These are phyloP conservation scores for Prunus fruticosa DNA, from an alignment of 306 rosid species.

Conservation along the genomic window DNA sequence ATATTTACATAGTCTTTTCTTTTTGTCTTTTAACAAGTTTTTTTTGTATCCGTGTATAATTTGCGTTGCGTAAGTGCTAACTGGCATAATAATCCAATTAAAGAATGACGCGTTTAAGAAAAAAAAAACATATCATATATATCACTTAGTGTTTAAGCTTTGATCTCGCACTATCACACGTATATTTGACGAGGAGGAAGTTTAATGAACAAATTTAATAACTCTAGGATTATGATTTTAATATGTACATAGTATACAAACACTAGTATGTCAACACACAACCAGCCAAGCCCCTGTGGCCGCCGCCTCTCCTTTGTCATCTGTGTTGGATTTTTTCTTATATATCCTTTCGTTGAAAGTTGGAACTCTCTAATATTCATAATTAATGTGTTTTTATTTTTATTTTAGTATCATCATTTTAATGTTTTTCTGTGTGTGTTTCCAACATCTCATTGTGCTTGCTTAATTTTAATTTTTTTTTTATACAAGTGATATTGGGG, in stretches of 20 bases:
- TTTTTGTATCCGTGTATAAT: no score
- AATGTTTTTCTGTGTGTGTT: neutral
- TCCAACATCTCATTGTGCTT: neutral
- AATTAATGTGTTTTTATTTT: neutral
- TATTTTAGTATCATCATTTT: neutral
- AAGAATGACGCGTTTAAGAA: no score
- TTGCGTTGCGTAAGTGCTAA: no score
- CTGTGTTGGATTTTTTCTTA: neutral
- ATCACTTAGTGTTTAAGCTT: no score
- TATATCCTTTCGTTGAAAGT: neutral
- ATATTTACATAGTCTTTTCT: no score
- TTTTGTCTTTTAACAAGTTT: no score
- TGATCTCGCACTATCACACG: no score
- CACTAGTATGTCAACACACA: neutral
- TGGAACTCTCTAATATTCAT: neutral
- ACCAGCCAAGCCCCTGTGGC: neutral
- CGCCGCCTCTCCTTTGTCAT: neutral
- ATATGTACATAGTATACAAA: neutral
- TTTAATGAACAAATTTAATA: neutral
- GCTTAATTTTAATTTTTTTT: no score
- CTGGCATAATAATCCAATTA: no score
- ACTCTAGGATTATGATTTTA: neutral
- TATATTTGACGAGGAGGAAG: neutral
- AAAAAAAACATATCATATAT: no score
- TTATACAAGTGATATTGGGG: no score